Base-by-base conservation (phyloP, 2,329 filamentous ascomycete species). In the Dactylella cylindrospora region DNA sequence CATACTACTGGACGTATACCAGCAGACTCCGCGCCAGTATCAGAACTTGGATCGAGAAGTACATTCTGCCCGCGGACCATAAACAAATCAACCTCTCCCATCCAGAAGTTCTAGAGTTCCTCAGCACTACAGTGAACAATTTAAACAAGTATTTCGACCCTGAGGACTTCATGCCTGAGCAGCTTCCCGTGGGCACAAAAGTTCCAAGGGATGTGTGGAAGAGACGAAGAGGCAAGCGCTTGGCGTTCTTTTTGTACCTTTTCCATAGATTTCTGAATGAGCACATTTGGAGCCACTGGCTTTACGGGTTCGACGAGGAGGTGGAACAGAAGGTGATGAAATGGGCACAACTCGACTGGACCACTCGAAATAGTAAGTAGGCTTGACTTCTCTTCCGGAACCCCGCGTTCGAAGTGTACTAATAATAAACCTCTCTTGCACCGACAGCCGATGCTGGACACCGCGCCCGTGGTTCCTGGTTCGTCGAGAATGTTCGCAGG, bases 231-330 rank as follows among this genome's bases (percentile, higher is more conserved):
- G 28, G 28, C 19, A 61, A 52, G 15, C 57, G 49, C 6, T 49
- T 45, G 12, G 40, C 50, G n/a, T 62, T 54, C 49, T 62, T 62
- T 38, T 49, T 54, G 25, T 62, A 54, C 36, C 38, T 62, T 3
- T 54, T 62, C 43, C 54, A 62, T 17, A 41, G 39, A 22, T 32
- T 62, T 9, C 15, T 62, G 6, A 49, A 62, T 10, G 26, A 54
- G 5, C 20, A 35, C 17, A 62, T 62, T 31, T 62, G 57, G 57
- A 38, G 32, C 8, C 38, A 50, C 10, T 62, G 57, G 57, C 22
- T 62, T n/a, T 62, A 62, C 36, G 57, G 57, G 10, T 26, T 54
- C 12, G 25, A 33, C 19, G 25, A 43, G 4, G n/a, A 38, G 5
- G 20, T 17, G 0, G 43, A 26, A 3, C 15, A 36, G 5, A 29